These are phyloP conservation scores for Kurtzmaniella fragi DNA, from an alignment of 805 yeast genomes.

Conservation along the genomic window DNA sequence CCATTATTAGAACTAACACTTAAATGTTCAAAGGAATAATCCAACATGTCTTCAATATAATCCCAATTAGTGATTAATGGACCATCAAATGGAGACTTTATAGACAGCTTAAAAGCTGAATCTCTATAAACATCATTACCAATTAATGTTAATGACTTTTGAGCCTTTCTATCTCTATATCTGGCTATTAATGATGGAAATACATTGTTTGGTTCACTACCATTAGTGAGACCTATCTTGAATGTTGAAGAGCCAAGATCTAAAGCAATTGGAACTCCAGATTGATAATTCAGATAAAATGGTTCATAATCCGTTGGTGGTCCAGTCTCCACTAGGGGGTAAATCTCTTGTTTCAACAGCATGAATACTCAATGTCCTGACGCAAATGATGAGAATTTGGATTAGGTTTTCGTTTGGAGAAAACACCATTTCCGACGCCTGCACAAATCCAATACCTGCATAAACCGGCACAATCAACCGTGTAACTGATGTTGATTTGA, in stretches of 20 bases:
- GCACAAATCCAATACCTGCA: no score
- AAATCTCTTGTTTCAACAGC: slow-evolving; percentile 37
- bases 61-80: slow-evolving; percentile 91
- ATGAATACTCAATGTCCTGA: no score
- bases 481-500: not conserved
- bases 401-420: no score
- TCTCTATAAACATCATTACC: slow-evolving; percentile 83
- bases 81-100: slow-evolving; percentile 84
- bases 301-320: slow-evolving; percentile 40
- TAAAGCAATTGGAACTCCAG: slow-evolving; percentile 73
- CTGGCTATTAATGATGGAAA: slow-evolving; percentile 70
- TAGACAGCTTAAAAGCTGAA: slow-evolving; percentile 58
- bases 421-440: no score
- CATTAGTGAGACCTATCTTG: slow-evolving; percentile 55
- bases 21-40: slow-evolving; percentile 76
- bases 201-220: slow-evolving; percentile 46
- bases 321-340: slow-evolving; percentile 37
- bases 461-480: not conserved
- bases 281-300: slow-evolving; percentile 42
- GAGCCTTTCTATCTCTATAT: slow-evolving; percentile 72
- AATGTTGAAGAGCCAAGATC: slow-evolving; percentile 73
- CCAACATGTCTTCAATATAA: slow-evolving; percentile 72
- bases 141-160: slow-evolving; percentile 57
- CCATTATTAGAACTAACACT: slow-evolving; percentile 50
- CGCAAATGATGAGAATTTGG: no score